Evolutionary conservation across 164 flowering plant species (phyloP).

Genomic region (Sedum album): DNA sequence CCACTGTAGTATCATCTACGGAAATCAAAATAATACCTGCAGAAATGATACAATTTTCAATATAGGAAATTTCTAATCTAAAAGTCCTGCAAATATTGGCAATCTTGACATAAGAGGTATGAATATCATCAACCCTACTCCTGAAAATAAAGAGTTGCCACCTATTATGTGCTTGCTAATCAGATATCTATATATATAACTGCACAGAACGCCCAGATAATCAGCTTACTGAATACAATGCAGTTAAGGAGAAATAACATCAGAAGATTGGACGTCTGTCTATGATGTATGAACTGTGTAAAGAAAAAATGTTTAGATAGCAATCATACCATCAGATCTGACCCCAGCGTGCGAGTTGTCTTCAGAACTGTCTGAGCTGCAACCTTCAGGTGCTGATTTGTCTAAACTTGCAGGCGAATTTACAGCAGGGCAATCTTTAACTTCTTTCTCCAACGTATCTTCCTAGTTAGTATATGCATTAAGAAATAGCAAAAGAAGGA

Average conservation of each 20-base stretch:
- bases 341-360: constrained; percentile 25
- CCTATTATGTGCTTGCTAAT: neutral
- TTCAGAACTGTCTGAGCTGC: constrained; percentile 28
- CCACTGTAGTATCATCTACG: neutral
- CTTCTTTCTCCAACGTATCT: constrained; percentile 22
- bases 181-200: neutral
- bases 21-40: neutral
- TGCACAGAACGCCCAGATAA: neutral
- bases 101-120: neutral
- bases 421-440: constrained; percentile 20
- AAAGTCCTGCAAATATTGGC: neutral
- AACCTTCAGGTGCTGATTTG: constrained; percentile 31
- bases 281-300: neutral
- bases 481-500: constrained; percentile 9
- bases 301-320: neutral
- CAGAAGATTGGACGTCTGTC: neutral
- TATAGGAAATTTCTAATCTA: neutral
- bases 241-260: neutral
- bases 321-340: constrained; percentile 19
- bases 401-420: constrained; percentile 21
- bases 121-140: neutral
- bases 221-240: neutral
- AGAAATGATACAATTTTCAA: neutral
- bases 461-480: constrained; percentile 41
- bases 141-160: neutral